Evolutionary conservation across 2,329 filamentous ascomycete species (phyloP), one percentile per base, ranked within the genome.

Genomic region (Tothia fuscella): DNA sequence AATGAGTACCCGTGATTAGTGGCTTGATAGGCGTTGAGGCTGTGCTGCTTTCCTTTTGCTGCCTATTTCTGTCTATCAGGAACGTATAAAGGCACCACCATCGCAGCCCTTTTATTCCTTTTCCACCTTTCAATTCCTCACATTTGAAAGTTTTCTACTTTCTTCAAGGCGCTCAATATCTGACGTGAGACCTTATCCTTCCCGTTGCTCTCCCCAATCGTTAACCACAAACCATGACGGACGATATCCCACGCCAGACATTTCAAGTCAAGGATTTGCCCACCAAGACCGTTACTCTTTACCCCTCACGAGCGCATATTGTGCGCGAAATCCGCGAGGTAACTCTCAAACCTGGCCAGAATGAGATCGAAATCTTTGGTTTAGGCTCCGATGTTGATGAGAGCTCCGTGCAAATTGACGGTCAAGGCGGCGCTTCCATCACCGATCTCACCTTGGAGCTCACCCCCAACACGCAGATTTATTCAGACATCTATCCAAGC

Each of bases 241-340:
- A 37, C 21, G 51, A 50, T 7, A 47, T 55, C 24, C 53, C 58
- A 38, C 58, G 56, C 44, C 59, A 71, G 44, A 64, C 72, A 45
- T 77, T 76, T 54, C 65, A 66, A 24, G 56, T 81, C 46, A 67
- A 70, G 32, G 67, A 77, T 37, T 60, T 81, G 22, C 52, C 61
- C 6, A 80, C 78, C 25, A 71, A 72, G 38, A 71, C 70, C 0
- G 76, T 83, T 13, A 76, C 71, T 0, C 65, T 83, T 30, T 80
- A 78, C 45, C 77, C 78, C 0, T 63, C 64, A 2, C 63, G 71
- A 47, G 78, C 78, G 2, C 76, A 78, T 36, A 57, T 82, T 22
- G 65, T 72, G 10, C 68, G 77, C 20, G 72, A 79, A 41, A 68
- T 82, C 52, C 70, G 68, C 44, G 59, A 71, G 48, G 60, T 80